phyloP scores from a whole-genome alignment of 139 green algal genomes.

The Dunaliella primolecta region DNA sequence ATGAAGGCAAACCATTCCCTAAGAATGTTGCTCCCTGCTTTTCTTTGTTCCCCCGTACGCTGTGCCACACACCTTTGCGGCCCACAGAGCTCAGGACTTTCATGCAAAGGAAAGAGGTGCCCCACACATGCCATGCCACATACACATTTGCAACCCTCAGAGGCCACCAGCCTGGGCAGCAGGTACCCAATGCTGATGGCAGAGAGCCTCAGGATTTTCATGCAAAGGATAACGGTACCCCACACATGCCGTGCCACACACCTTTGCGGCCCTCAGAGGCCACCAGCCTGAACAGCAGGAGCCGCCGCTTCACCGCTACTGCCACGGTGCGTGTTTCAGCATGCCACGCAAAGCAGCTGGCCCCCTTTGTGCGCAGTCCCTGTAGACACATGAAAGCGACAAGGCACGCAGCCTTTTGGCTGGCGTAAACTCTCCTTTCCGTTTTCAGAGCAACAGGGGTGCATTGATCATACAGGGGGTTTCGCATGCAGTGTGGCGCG shows the following conservation, averaged over 20 bases:
- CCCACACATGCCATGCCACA: too few relatives aligned
- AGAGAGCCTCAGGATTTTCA: too few relatives aligned
- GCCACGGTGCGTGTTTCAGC: not conserved
- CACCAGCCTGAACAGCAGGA: not conserved
- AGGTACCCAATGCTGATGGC: too few relatives aligned
- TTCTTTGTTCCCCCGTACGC: too few relatives aligned
- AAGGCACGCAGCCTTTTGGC: not conserved
- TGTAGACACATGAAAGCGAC: not conserved
- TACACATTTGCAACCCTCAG: not conserved
- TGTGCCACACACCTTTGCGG: too few relatives aligned
- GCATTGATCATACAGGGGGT: not conserved
- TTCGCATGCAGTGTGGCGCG: not conserved
- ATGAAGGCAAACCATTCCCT: too few relatives aligned
- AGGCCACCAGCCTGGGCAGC: not conserved
- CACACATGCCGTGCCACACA: too few relatives aligned
- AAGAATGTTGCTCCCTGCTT: too few relatives aligned
- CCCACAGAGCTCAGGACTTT: too few relatives aligned
- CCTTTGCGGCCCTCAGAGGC: not conserved
- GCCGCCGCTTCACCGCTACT: not conserved
- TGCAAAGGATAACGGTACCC: too few relatives aligned
- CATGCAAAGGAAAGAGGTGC: too few relatives aligned
- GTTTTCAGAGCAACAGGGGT: not conserved
- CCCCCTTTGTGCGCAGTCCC: not conserved
- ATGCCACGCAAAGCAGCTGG: slow-evolving; percentile 12
- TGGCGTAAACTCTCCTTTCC: too few relatives aligned